phyloP scores from a whole-genome alignment of 495 filamentous ascomycete species.

The Hyaloscypha hepaticicola region DNA sequence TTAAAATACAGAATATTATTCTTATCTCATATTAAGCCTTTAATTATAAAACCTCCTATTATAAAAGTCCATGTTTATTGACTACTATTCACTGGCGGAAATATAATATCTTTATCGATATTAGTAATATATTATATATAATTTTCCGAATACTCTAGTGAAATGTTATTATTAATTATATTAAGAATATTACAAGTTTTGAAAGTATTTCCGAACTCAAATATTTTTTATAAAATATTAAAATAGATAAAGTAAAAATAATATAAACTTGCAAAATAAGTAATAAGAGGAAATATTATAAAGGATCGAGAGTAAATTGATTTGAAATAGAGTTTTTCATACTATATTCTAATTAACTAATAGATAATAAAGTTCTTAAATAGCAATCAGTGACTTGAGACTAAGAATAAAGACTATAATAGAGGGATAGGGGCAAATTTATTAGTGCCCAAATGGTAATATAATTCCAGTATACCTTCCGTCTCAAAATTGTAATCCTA shows the following conservation, averaged over 20 bases:
- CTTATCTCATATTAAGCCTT: conserved; percentile 64
- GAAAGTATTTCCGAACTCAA: not conserved
- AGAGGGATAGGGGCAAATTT: too few species aligned
- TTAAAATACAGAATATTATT: conserved; percentile 6
- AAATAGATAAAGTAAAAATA: too few species aligned
- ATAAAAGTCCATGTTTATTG: conserved; percentile 64
- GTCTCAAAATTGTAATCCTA: too few species aligned
- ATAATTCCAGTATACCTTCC: too few species aligned
- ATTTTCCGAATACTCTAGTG: too few species aligned
- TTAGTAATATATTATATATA: not conserved
- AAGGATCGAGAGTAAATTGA: not conserved
- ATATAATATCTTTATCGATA: conserved; percentile 4
- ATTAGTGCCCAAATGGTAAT: too few species aligned
- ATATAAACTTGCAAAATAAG: too few species aligned
- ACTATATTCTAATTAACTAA: conserved; percentile 2
- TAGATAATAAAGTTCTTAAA: conserved; percentile 3
- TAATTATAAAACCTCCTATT: conserved; percentile 57
- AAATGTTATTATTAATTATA: conserved; percentile 4
- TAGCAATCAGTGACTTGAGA: not conserved
- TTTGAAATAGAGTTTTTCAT: not conserved
- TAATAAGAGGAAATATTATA: too few species aligned
- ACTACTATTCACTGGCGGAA: conserved; percentile 47
- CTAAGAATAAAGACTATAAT: too few species aligned
- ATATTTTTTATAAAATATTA: not conserved
- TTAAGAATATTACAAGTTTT: conserved; percentile 2